phyloP scores from a whole-genome alignment of 1,139 yeast genomes.

The Magnusiomyces magnusii region DNA sequence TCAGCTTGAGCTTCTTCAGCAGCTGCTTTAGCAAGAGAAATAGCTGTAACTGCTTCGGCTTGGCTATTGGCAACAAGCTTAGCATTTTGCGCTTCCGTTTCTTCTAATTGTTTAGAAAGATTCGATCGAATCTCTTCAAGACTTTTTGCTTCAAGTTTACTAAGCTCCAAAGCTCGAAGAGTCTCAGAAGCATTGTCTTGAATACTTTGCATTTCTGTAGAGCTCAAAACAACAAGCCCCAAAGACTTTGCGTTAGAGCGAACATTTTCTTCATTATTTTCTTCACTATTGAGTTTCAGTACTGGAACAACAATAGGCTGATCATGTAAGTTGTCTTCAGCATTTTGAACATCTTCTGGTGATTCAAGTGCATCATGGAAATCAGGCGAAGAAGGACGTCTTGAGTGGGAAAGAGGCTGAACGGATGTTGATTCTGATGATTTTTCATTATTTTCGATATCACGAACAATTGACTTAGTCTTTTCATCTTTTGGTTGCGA shows the following conservation, averaged over 20 bases:
- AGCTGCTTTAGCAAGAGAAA: slow-evolving; percentile 11
- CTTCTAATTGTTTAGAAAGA: background rate
- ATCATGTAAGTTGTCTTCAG: background rate
- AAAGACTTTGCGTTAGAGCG: slow-evolving; percentile 5
- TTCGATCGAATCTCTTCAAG: slow-evolving; percentile 6
- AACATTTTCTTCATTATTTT: background rate
- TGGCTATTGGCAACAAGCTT: slow-evolving; percentile 7
- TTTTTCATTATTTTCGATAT: slow-evolving; percentile 15
- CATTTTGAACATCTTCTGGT: slow-evolving; percentile 2
- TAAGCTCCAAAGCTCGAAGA: slow-evolving; percentile 4
- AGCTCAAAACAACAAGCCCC: slow-evolving; percentile 8
- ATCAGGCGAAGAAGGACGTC: slow-evolving; percentile 8
- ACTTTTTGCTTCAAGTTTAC: slow-evolving; percentile 5
- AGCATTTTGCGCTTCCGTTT: slow-evolving; percentile 5
- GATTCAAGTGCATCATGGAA: slow-evolving; percentile 8
- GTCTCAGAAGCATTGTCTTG: slow-evolving; percentile 8
- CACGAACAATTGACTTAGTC: slow-evolving; percentile 9
- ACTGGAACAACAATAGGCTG: background rate
- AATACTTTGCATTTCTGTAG: slow-evolving; percentile 8
- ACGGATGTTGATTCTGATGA: slow-evolving; percentile 5
- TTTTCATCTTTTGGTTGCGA: slow-evolving; percentile 13
- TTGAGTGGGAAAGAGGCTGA: background rate
- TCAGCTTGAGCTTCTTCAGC: slow-evolving; percentile 9
- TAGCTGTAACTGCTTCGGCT: slow-evolving; percentile 7
- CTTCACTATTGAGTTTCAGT: background rate